A percentile compares a stretch with the other conserved stretches of the same genome.
phyloP scores from a whole-genome alignment of 2,329 filamentous ascomycete species.

The Penicillium crustosum region DNA sequence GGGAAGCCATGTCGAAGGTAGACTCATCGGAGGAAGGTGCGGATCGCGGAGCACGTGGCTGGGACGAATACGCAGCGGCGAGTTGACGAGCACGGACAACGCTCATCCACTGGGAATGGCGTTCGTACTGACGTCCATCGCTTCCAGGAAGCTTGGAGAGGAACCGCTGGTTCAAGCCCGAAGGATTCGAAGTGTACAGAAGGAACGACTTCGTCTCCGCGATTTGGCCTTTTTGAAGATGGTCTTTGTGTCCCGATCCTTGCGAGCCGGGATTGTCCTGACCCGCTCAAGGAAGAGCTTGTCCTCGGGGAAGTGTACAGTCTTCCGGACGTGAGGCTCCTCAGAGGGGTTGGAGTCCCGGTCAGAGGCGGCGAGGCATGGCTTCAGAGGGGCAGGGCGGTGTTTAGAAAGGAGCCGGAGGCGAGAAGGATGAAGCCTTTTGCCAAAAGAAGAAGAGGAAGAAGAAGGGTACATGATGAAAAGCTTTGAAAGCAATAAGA shows the following conservation, averaged over 20 bases:
- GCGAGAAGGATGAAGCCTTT: background rate
- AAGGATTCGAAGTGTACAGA: background rate
- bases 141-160: background rate
- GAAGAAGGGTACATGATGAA: background rate
- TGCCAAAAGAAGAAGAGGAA: background rate
- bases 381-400: background rate
- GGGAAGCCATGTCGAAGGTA: background rate
- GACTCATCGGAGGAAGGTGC: background rate
- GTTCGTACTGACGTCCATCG: background rate
- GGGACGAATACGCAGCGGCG: background rate
- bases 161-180: background rate
- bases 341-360: background rate
- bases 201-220: background rate
- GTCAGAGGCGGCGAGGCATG: background rate
- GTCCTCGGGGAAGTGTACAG: conserved; percentile 1
- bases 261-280: background rate
- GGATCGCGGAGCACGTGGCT: background rate
- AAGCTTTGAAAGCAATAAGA: background rate
- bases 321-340: background rate
- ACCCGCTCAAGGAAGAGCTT: background rate
- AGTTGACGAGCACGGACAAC: background rate
- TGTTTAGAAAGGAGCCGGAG: background rate
- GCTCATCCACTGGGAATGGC: background rate
- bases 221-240: background rate
- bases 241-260: background rate